These are phyloP conservation scores for Gastrolobium villosum DNA, from an alignment of 306 rosid genomes.

Conservation along the genomic window DNA sequence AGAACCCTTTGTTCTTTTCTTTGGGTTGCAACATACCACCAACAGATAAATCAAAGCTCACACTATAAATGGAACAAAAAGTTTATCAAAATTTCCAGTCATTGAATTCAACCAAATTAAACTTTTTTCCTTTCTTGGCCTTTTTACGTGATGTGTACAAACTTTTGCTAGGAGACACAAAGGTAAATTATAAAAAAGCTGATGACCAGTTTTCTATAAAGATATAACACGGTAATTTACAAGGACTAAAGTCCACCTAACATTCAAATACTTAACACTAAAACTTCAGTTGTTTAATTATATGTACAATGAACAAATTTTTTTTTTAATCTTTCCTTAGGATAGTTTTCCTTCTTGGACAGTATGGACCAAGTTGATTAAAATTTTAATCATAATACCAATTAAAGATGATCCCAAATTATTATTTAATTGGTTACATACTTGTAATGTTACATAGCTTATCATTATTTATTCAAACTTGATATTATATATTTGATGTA, in stretches of 20 bases:
- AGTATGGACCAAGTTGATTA: neutral
- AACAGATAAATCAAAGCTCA: slow-evolving; percentile 33
- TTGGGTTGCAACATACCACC: neutral
- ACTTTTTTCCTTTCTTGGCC: slow-evolving; percentile 20
- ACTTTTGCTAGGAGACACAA: slow-evolving; percentile 45
- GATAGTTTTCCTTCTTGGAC: slow-evolving; percentile 3
- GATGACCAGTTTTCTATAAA: slow-evolving; percentile 1
- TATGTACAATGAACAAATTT: neutral
- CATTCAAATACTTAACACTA: slow-evolving; percentile 48
- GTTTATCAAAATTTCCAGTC: neutral
- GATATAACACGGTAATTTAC: slow-evolving; percentile 36
- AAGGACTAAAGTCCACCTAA: slow-evolving; percentile 51
- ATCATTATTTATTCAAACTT: too few species aligned
- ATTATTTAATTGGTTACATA: too few species aligned
- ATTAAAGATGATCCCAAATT: too few species aligned
- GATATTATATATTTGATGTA: too few species aligned
- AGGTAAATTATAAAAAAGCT: neutral
- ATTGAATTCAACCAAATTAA: slow-evolving; percentile 33
- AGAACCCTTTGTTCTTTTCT: slow-evolving; percentile 46
- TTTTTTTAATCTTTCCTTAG: neutral
- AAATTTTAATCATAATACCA: neutral
- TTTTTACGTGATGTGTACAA: slow-evolving; percentile 18
- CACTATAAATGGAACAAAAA: slow-evolving; percentile 46
- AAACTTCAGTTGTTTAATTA: too few species aligned
- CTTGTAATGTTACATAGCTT: too few species aligned